phyloP scores from a whole-genome alignment of 768 basidiomycete species.

The Naganishia kalamii region DNA sequence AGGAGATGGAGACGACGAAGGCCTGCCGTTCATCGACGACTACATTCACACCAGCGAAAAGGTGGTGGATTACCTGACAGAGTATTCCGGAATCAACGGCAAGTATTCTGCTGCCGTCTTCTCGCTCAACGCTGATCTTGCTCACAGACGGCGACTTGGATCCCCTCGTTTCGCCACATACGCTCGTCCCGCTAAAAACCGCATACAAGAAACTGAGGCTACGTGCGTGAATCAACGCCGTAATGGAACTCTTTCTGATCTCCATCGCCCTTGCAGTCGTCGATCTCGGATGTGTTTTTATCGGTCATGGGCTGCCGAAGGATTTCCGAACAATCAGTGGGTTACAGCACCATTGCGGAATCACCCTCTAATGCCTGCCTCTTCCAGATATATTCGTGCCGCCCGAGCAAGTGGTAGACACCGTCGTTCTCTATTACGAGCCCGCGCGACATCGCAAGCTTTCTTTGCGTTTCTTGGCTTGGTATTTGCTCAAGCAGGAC shows the following conservation, averaged over 20 bases:
- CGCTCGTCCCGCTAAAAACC: slow-evolving; percentile 89
- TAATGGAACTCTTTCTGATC: neutral
- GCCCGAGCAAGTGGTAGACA: slow-evolving; percentile 90
- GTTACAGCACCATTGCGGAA: slow-evolving; percentile 37
- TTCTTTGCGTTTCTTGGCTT: slow-evolving; percentile 84
- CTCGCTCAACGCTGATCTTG: slow-evolving; percentile 2
- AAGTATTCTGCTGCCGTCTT: slow-evolving; percentile 40
- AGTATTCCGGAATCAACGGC: slow-evolving; percentile 95
- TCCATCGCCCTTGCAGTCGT: slow-evolving; percentile 48
- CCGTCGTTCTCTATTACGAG: slow-evolving; percentile 91
- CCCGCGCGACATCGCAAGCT: slow-evolving; percentile 74
- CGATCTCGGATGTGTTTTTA: slow-evolving; percentile 90
- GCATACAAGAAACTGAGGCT: slow-evolving; percentile 95
- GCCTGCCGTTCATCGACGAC: slow-evolving; percentile 92
- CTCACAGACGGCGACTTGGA: slow-evolving; percentile 84
- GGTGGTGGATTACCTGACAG: slow-evolving; percentile 93
- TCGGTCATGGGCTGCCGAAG: slow-evolving; percentile 93
- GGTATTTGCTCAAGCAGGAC: slow-evolving; percentile 83
- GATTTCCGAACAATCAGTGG: slow-evolving; percentile 97
- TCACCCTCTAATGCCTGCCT: neutral
- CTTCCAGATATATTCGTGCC: slow-evolving; percentile 84
- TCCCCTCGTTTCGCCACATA: slow-evolving; percentile 71
- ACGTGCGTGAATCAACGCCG: slow-evolving; percentile 31
- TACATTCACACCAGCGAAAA: slow-evolving; percentile 93
- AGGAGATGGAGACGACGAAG: slow-evolving; percentile 71